Evolutionary conservation across 495 filamentous ascomycete genomes (phyloP), one percentile per base, ranked within the genome.

Genomic region (Aspergillus indologenus): DNA sequence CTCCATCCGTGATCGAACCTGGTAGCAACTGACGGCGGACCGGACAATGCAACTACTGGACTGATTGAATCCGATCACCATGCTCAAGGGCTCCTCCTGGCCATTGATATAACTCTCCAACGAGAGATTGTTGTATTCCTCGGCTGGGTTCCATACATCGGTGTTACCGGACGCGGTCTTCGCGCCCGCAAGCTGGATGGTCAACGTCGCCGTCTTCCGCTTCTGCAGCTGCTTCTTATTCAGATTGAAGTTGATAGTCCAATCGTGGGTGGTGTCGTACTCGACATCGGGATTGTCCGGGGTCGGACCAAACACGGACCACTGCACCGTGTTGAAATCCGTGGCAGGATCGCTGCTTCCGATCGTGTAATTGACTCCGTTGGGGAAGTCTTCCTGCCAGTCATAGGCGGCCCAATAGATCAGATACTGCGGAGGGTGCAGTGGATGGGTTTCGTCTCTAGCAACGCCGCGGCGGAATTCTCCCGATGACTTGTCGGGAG

Each of bases 91-190:
- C 20, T 71, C 55, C 18, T 42, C 3, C 18, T 67, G 45, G 3
- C 59, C 53, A 43, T 73, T 71, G 58, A 71, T 64, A 45, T 65
- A 70, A 52, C 71, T 71, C 50, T 71, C 65, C 42, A 73, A 61
- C 21, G 68, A 62, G 11, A 84, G 53, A 57, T 85, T 78, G 7
- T 68, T 65, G 56, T 76, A 79, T 11, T 71, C 68, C 62, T 84
- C 74, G 1, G 60, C 65, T 8, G 70, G 64, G 60, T 79, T 82
- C 58, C 68, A 79, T 5, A 78, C 72, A 66, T 84, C 83, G 1
- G 82, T 78, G 63, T 85, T 86, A 0, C 82, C 81, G 0, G 76
- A 73, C 1, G 81, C 83, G 0, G 79, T 82, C 67, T 86, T 85
- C 2, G 77, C 81, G 6, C 77, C 82, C 1, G 81, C 83, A 2